Base-by-base conservation (phyloP, 169 alveolate genomes). In the Theileria sp. region DNA sequence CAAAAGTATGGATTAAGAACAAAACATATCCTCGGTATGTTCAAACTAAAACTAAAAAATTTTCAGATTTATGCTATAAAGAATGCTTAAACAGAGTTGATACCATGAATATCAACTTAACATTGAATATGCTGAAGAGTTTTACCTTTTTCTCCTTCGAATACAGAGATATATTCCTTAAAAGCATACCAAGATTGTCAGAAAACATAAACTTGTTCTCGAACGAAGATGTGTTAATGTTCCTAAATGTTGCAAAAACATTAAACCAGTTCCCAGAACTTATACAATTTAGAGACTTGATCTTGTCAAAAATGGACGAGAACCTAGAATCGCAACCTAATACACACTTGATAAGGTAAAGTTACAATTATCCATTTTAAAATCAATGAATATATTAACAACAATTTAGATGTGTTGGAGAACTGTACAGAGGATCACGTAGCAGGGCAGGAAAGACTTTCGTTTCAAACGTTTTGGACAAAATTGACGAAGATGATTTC, bases 121-220 rank as follows among this genome's bases (percentile, higher is more conserved):
- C 72, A n/a, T 13, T 84, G 83, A 76, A 73, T 28, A 71, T 84
- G n/a, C 32, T 84, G 61, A 58, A 77, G 19, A 51, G 86, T 38
- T 72, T 77, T 56, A 70, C 83, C 67, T 76, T 75, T 77, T 84
- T 77, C 66, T 68, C 90, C 17, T 72, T 70, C 64, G 90, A 84
- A 74, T 84, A 84, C 49, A 68, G 79, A 30, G 86, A 44, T 9
- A 75, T 72, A n/a, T 84, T 76, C 74, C 67, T 74, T 61, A 30
- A 15, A 10, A 49, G 75, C 23, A 28, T 34, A 60, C 60, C 38
- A 8, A 12, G 23, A 36, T 25, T 75, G 19, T 65, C 49, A 58
- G 77, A 50, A 23, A 66, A 84, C 38, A 49, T 84, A 17, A 19
- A 25, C n/a, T 19, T 19, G 0, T 69, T 84, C 49, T 62, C 83